phyloP scores from a whole-genome alignment of 495 filamentous ascomycete species.

The Penicilliopsis zonata region DNA sequence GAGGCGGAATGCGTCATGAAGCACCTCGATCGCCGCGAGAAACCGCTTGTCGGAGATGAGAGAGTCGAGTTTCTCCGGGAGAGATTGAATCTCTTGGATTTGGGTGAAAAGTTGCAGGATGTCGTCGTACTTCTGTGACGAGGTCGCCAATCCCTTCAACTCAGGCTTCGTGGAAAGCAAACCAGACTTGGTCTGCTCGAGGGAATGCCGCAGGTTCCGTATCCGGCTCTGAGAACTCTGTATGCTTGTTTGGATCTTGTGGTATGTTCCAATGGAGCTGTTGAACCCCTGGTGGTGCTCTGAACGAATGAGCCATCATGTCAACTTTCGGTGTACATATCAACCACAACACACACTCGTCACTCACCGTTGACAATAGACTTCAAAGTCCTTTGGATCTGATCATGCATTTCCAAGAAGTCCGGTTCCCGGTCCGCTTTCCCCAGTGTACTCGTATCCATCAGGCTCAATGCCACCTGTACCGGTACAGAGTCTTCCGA shows the following conservation, averaged over 20 bases:
- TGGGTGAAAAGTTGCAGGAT: slow-evolving; percentile 74
- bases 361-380: slow-evolving; percentile 71
- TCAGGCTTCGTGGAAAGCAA: slow-evolving; percentile 84
- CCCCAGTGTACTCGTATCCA: slow-evolving; percentile 88
- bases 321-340: background rate
- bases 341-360: no score
- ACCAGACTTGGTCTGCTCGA: slow-evolving; percentile 70
- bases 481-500: slow-evolving; percentile 80
- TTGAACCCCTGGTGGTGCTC: slow-evolving; percentile 99
- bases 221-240: slow-evolving; percentile 78
- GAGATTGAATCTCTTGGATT: slow-evolving; percentile 79
- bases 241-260: slow-evolving; percentile 94
- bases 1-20: slow-evolving; percentile 73
- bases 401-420: slow-evolving; percentile 68
- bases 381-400: slow-evolving; percentile 83
- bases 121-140: slow-evolving; percentile 83
- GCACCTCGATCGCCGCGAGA: slow-evolving; percentile 77
- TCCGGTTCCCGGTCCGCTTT: slow-evolving; percentile 74
- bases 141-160: slow-evolving; percentile 70
- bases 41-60: slow-evolving; percentile 94
- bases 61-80: slow-evolving; percentile 87
- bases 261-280: slow-evolving; percentile 95
- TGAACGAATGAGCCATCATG: slow-evolving; percentile 7
- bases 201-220: slow-evolving; percentile 65
- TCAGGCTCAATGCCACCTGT: slow-evolving; percentile 80